Evolutionary conservation across 2,329 filamentous ascomycete genomes (phyloP).

Genomic region (Blumeriella jaapii): DNA sequence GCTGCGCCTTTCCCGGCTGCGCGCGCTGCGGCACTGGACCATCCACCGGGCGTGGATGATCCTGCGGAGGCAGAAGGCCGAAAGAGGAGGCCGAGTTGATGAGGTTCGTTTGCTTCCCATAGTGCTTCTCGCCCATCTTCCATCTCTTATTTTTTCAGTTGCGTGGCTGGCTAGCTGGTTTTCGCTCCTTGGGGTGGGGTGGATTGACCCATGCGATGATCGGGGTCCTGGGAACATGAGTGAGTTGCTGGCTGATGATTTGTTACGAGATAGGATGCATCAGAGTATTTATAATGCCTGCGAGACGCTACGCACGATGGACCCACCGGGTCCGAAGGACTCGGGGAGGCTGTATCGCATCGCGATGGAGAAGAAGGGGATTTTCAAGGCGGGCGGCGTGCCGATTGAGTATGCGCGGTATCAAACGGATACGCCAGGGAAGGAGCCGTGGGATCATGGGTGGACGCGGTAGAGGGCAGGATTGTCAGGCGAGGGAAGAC

Average conservation of each 20-base stretch:
- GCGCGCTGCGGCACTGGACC: conserved; percentile 91
- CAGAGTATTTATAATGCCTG: conserved; percentile 75
- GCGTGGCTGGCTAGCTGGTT: too few species aligned
- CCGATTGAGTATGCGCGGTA: conserved; percentile 85
- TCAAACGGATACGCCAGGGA: conserved; percentile 72
- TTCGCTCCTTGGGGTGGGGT: neutral
- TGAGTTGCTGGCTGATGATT: too few species aligned
- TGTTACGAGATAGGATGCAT: conserved; percentile 39
- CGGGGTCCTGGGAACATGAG: too few species aligned
- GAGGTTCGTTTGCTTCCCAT: conserved; percentile 35
- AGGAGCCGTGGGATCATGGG: conserved; percentile 80
- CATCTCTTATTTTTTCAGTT: neutral
- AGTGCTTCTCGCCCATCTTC: too few species aligned
- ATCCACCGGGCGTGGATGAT: conserved; percentile 95
- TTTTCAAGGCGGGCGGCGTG: conserved; percentile 60
- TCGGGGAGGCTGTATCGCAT: conserved; percentile 71
- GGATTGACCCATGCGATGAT: too few species aligned
- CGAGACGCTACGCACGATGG: conserved; percentile 62
- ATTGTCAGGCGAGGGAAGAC: neutral
- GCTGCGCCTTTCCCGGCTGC: conserved; percentile 77
- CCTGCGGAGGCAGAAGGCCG: conserved; percentile 57
- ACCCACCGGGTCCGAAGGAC: conserved; percentile 29
- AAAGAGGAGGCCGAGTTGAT: conserved; percentile 59
- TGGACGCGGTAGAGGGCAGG: conserved; percentile 56
- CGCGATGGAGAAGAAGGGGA: conserved; percentile 81